These are phyloP conservation scores for Suillus hirtellus DNA, from an alignment of 768 basidiomycete genomes.

Conservation along the genomic window DNA sequence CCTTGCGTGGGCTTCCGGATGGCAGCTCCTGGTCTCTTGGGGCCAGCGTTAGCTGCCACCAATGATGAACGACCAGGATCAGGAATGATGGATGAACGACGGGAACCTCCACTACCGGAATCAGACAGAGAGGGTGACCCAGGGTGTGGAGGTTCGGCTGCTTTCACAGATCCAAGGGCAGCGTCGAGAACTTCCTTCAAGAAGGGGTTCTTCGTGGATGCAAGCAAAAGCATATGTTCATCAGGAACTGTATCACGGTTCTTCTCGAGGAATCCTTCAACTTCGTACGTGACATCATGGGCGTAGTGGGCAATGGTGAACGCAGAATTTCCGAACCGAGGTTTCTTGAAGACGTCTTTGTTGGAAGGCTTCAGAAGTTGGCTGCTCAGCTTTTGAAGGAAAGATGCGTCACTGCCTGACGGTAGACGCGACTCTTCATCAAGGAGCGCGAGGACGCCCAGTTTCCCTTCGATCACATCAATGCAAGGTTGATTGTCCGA, in stretches of 20 bases:
- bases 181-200: conserved; percentile 93
- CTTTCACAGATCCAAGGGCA: conserved; percentile 73
- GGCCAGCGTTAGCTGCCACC: conserved; percentile 47
- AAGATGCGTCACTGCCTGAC: conserved; percentile 87
- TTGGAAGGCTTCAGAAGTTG: conserved; percentile 86
- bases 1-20: conserved; percentile 95
- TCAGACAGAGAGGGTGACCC: conserved; percentile 79
- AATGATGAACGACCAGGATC: conserved; percentile 82
- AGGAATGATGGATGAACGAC: conserved; percentile 82
- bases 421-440: conserved; percentile 99
- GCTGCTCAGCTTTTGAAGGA: conserved; percentile 87
- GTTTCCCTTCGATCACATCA: conserved; percentile 95
- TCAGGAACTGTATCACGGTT: conserved; percentile 99
- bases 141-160: conserved; percentile 66
- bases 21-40: conserved; percentile 66
- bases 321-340: conserved; percentile 95
- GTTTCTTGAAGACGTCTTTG: conserved; percentile 94
- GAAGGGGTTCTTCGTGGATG: conserved; percentile 87
- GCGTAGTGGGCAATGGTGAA: conserved; percentile 99
- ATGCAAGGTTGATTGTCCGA: conserved; percentile 99
- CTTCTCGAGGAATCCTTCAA: conserved; percentile 98
- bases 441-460: conserved; percentile 90
- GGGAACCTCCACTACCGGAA: conserved; percentile 72
- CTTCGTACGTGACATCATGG: conserved; percentile 96
- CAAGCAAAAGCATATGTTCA: conserved; percentile 90